Base-by-base conservation (phyloP, 2,329 filamentous ascomycete species). In the Pseudogymnoascus sp. region DNA sequence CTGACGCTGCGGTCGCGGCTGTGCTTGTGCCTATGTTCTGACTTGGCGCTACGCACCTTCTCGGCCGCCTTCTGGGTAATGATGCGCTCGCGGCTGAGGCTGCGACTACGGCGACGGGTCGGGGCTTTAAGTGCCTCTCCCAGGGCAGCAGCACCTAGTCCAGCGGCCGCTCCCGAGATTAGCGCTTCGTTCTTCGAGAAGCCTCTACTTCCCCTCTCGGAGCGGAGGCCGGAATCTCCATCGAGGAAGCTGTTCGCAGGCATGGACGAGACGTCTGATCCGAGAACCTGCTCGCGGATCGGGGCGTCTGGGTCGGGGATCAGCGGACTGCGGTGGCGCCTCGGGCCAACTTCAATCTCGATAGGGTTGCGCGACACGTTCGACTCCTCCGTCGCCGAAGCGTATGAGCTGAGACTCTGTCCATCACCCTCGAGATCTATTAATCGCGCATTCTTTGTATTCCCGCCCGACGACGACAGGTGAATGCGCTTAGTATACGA, bases 191-290 rank as follows among this genome's bases (percentile, higher is more conserved):
- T 68, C 51, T 68, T 67, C 21, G 69, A 67, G 51, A 74, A 66
- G 62, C 71, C 73, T 62, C 68, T 71, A 39, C 70, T 73, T 36
- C 70, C 66, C 62, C 70, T 73, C 61, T 70, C 67, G 29, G 69
- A 66, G 12, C 69, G 68, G 8, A 77, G 75, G 39, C 80, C 81
- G 3, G 54, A 36, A n/a, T 60, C 54, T 5, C 54, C 54, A 67
- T 87, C 87, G 10, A 89, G 77, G 77, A 89, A 83, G 72, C 85
- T 88, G 73, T 90, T 86, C n/a, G 86, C 80, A 34, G 87, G 87
- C 84, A 90, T 88, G 37, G 86, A 88, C 1, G 93, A 97, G 60
- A 97, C 90, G 71, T 97, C 93, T 2, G 93, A 97, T 61, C 86
- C 80, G 68, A 85, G 85, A 11, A 84, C 81, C 36, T 85, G 82